phyloP scores from a whole-genome alignment of 2,329 filamentous ascomycete genomes.

The Davidsoniella australis region DNA sequence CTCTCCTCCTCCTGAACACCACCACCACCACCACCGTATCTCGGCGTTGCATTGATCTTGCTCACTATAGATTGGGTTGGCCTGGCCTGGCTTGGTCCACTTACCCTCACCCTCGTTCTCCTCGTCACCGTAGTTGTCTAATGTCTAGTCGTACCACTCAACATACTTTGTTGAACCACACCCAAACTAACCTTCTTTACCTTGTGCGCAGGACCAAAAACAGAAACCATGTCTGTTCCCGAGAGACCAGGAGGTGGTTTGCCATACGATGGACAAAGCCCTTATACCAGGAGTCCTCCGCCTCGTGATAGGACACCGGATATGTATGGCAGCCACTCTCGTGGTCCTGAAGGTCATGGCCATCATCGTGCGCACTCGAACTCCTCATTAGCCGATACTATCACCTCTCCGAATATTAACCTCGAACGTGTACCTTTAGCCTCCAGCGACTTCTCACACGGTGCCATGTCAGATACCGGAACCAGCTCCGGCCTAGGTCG shows the following conservation, averaged over 20 bases:
- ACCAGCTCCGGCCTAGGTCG: conserved; percentile 31
- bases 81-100: no score
- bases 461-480: conserved; percentile 12
- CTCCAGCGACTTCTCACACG: conserved; percentile 22
- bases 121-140: neutral
- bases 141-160: no score
- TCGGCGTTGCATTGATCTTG: no score
- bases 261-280: conserved; percentile 41
- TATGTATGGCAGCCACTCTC: conserved; percentile 46
- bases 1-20: no score
- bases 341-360: conserved; percentile 24
- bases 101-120: neutral
- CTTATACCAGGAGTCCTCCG: conserved; percentile 51
- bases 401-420: conserved; percentile 35
- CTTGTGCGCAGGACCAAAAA: conserved; percentile 5
- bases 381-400: conserved; percentile 41
- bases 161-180: neutral
- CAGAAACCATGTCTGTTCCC: conserved; percentile 39
- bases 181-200: conserved; percentile 1
- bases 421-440: conserved; percentile 40
- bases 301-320: conserved; percentile 50
- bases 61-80: no score
- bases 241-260: conserved; percentile 47
- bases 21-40: no score
- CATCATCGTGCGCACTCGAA: conserved; percentile 40